Evolutionary conservation across 805 yeast genomes (phyloP), one percentile per base, ranked within the genome.

Genomic region (Yarrowia porcina): DNA sequence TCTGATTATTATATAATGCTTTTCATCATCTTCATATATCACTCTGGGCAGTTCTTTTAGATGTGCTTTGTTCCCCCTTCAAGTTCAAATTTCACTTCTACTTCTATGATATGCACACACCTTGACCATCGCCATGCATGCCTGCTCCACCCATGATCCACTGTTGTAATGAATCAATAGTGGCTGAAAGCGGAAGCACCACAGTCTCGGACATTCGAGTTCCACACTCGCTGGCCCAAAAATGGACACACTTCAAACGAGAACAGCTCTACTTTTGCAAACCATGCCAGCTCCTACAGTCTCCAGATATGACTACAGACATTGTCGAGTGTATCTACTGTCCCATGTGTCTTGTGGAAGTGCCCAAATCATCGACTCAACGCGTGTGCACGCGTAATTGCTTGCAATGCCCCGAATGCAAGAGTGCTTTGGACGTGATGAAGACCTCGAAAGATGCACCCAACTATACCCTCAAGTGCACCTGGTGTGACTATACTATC

Each of bases 281-380:
- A 8, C 17, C 49, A 13, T 56, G 61, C 27, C 49, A 56, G 8
- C 47, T 39, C 3, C 30, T 56, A 11, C 61, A 56, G 23, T 56
- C 61, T 6, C 49, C 61, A n/a, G 61, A 56, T 27, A 56, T 41
- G 49, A 41, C 49, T 8, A 28, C 17, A 7, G 49, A 56, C 23
- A 17, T 41, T 13, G 39, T 56, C 17, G 61, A 56, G 27, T 56
- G 61, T n/a, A 33, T 56, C 47, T 56, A 56, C 49, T 56, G 61
- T 9, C 61, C 61, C 32, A 39, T 39, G 49, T 56, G 61, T 32
- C 39, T 56, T 4, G 61, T 41, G 49, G 61, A 56, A 17, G 23
- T 39, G 20, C 61, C 61, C 27, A 56, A 56, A 41, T 56, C 61
- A 21, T 39, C 49, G 8, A 28, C 61, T 6, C 49, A 41, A 18